These are phyloP conservation scores for Macrophomina tecta DNA, from an alignment of 2,329 filamentous ascomycete species.

Conservation along the genomic window DNA sequence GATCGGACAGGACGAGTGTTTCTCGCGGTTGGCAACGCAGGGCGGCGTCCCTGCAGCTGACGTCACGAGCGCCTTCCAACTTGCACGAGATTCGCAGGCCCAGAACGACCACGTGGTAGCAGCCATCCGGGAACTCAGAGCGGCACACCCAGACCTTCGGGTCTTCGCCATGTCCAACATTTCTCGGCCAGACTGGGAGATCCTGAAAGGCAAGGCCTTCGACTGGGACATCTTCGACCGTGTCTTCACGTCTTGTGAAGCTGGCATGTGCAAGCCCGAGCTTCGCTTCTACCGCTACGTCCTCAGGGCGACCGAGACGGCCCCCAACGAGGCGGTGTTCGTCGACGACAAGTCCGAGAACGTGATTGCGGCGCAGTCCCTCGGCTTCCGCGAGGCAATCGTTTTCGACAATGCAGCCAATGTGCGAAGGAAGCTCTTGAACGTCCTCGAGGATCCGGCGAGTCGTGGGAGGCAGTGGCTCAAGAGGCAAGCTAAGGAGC, in stretches of 20 bases:
- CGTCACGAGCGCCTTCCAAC: constrained; percentile 38
- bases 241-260: constrained; percentile 42
- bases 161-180: constrained; percentile 45
- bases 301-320: constrained; percentile 32
- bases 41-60: constrained; percentile 35
- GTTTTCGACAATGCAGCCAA: constrained; percentile 32
- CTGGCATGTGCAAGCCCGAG: constrained; percentile 46
- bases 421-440: constrained; percentile 30
- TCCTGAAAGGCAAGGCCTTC: constrained; percentile 33
- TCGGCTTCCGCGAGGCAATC: constrained; percentile 40
- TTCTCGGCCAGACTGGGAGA: constrained; percentile 36
- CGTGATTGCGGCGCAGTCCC: constrained; percentile 33
- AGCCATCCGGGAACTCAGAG: constrained; percentile 33
- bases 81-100: constrained; percentile 38
- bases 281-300: constrained; percentile 42
- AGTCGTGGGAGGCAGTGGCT: constrained; percentile 34
- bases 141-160: constrained; percentile 30
- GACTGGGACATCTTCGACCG: constrained; percentile 44
- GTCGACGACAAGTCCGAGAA: constrained; percentile 42
- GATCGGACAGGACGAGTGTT: constrained; percentile 34
- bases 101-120: constrained; percentile 35
- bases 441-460: constrained; percentile 34
- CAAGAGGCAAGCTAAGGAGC: constrained; percentile 30
- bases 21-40: constrained; percentile 31
- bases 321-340: constrained; percentile 35